phyloP scores from a whole-genome alignment of 2,329 filamentous ascomycete genomes.

The Aureobasidium pullulans region DNA sequence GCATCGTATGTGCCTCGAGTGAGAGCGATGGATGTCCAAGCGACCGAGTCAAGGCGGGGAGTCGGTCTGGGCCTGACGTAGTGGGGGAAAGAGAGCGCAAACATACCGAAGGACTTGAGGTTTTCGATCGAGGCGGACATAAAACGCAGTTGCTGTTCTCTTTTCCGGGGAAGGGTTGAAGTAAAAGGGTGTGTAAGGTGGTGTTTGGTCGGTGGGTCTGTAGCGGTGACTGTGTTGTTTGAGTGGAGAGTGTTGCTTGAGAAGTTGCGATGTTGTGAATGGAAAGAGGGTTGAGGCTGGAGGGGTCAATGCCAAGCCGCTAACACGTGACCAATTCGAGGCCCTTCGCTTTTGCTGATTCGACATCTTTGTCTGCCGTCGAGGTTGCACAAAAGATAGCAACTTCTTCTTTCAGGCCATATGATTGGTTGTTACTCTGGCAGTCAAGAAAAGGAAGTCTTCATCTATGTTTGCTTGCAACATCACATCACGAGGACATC shows the following conservation, averaged over 20 bases:
- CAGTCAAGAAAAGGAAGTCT: too few species aligned
- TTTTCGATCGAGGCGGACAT: slow-evolving; percentile 87
- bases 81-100: slow-evolving; percentile 20
- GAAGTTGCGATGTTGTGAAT: slow-evolving; percentile 12
- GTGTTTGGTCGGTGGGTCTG: background rate
- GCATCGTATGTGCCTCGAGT: background rate
- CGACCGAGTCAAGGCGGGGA: background rate
- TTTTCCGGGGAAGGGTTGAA: slow-evolving; percentile 8
- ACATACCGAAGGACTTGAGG: slow-evolving; percentile 89
- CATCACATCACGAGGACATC: too few species aligned
- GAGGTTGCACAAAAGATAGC: background rate
- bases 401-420: background rate
- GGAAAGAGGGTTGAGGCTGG: slow-evolving; percentile 8
- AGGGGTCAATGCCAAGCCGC: slow-evolving; percentile 6
- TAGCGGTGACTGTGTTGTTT: background rate
- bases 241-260: slow-evolving; percentile 9
- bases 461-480: background rate
- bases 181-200: background rate
- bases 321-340: slow-evolving; percentile 3
- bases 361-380: background rate
- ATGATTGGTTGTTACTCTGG: too few species aligned
- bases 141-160: slow-evolving; percentile 43
- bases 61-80: slow-evolving; percentile 13
- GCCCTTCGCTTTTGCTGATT: background rate
- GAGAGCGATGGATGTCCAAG: background rate